Conservation (phyloP, 345 rosid species). For the Abelmoschus esculentus region DNA sequence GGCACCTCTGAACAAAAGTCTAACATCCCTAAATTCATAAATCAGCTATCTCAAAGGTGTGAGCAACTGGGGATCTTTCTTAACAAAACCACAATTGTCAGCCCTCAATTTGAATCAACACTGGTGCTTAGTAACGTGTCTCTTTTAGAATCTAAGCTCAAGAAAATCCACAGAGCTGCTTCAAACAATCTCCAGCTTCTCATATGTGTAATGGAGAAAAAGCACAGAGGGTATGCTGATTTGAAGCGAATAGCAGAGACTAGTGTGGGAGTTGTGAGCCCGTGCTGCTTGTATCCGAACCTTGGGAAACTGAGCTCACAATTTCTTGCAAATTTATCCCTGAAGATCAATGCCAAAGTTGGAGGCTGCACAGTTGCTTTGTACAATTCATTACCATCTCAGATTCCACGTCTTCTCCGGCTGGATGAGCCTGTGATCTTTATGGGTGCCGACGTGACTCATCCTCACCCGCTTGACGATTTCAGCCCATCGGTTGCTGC, state of each 20-base stretch:
- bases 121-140: constrained; percentile 71
- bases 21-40: constrained; percentile 65
- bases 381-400: constrained; percentile 68
- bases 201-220: constrained; percentile 85
- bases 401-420: constrained; percentile 65
- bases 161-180: constrained; percentile 57
- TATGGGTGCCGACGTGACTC: constrained; percentile 97
- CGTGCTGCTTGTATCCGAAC: constrained; percentile 85
- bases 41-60: constrained; percentile 77
- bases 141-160: constrained; percentile 64
- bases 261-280: constrained; percentile 71
- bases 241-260: constrained; percentile 92
- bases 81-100: constrained; percentile 47
- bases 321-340: constrained; percentile 81
- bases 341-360: constrained; percentile 91
- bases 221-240: constrained; percentile 91
- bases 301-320: constrained; percentile 75
- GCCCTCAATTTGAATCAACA: constrained; percentile 59
- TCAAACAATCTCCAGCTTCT: constrained; percentile 69
- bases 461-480: constrained; percentile 94
- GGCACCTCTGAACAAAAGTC: constrained; percentile 72
- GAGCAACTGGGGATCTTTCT: constrained; percentile 80
- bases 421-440: constrained; percentile 79
- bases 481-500: constrained; percentile 92
- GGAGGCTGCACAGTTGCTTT: constrained; percentile 87